Evolutionary conservation across 305 asterid species (phyloP).

Genomic region (Salvia sclarea): DNA sequence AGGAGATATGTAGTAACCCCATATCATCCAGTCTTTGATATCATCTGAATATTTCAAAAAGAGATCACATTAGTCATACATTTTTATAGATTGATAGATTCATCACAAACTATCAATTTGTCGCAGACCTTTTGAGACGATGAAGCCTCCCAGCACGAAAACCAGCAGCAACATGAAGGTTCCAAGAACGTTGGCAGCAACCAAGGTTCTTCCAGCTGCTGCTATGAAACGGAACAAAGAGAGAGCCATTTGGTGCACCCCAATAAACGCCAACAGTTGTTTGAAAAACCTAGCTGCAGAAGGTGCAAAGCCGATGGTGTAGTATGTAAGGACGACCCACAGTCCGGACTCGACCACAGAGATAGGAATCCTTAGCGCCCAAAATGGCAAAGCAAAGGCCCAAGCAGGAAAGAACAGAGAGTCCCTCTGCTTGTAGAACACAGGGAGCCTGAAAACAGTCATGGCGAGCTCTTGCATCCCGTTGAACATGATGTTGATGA

Average conservation of each 20-base stretch:
- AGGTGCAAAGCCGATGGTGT: constrained; percentile 63
- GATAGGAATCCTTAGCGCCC: constrained; percentile 45
- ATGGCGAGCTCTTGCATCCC: constrained; percentile 56
- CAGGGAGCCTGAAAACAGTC: constrained; percentile 54
- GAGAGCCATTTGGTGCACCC: constrained; percentile 55
- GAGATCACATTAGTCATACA: background rate
- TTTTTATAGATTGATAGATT: background rate
- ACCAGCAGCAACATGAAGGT: constrained; percentile 44
- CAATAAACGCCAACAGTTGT: constrained; percentile 46
- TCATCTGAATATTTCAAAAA: constrained; percentile 35
- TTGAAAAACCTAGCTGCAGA: constrained; percentile 49
- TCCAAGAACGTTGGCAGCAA: constrained; percentile 48
- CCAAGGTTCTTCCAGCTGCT: constrained; percentile 50
- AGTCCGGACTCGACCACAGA: constrained; percentile 49
- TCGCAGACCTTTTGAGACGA: constrained; percentile 46
- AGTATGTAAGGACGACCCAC: constrained; percentile 58
- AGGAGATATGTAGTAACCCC: constrained; percentile 55
- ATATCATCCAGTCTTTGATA: constrained; percentile 43
- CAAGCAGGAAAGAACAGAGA: constrained; percentile 55
- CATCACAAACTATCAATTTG: background rate
- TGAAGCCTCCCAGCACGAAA: constrained; percentile 59
- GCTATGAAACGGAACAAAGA: constrained; percentile 51
- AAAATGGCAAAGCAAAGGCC: constrained; percentile 57
- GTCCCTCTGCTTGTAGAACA: constrained; percentile 57
- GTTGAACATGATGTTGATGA: constrained; percentile 49